Percentiles rank a stretch among this genome's conserved stretches.
phyloP scores from a whole-genome alignment of 805 yeast genomes.

The Blastobotrys attinorum region DNA sequence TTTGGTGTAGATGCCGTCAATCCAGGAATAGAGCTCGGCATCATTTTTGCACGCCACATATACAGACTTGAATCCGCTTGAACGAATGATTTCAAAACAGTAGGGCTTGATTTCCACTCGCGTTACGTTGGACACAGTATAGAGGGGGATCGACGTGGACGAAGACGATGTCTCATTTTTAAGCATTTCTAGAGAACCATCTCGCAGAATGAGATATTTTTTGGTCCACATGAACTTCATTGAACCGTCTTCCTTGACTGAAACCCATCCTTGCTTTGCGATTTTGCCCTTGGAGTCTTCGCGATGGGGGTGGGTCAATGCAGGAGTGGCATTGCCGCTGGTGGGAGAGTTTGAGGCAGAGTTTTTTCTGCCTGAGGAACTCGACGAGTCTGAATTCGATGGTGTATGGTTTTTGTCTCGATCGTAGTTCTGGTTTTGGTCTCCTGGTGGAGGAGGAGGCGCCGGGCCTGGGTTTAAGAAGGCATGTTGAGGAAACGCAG shows the following conservation, averaged over 20 bases:
- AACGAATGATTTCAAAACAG: constrained; percentile 64
- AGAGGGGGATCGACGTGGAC: constrained; percentile 41
- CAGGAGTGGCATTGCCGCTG: background rate
- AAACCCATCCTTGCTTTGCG: constrained; percentile 70
- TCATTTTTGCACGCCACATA: constrained; percentile 70
- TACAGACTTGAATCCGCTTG: constrained; percentile 46
- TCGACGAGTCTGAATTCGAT: constrained; percentile 13
- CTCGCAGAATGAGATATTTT: constrained; percentile 70
- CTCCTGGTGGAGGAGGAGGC: constrained; percentile 39
- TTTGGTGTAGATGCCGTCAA: constrained; percentile 61
- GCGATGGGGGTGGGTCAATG: constrained; percentile 6
- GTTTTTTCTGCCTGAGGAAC: background rate
- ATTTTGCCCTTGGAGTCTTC: constrained; percentile 6
- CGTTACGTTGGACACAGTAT: constrained; percentile 54
- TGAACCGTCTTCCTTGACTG: constrained; percentile 81
- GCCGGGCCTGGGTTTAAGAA: constrained; percentile 51
- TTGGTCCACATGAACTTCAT: constrained; percentile 89
- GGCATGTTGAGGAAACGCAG: constrained; percentile 37
- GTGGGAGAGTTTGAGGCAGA: background rate
- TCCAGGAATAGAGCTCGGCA: constrained; percentile 79
- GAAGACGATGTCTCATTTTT: constrained; percentile 43
- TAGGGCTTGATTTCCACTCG: constrained; percentile 66
- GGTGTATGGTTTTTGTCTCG: constrained; percentile 8
- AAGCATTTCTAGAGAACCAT: constrained; percentile 65
- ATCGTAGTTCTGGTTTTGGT: constrained; percentile 1